A percentile compares a stretch with the other conserved stretches of the same genome.
Evolutionary conservation across 2,329 filamentous ascomycete genomes (phyloP).

Genomic region (Microsporum audouinii): DNA sequence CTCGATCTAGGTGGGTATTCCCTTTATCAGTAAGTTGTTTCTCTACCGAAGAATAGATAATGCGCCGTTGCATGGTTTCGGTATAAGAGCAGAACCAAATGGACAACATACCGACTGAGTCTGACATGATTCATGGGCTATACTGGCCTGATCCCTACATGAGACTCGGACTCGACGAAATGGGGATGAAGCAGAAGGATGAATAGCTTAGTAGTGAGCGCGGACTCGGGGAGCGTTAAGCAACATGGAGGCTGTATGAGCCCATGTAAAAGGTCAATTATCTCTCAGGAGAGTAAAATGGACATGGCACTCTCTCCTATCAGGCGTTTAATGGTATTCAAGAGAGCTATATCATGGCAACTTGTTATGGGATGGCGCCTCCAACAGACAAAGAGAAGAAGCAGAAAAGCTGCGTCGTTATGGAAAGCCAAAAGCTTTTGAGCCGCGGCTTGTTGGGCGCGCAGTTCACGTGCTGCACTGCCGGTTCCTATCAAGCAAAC

Average conservation of each 20-base stretch:
- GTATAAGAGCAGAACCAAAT: slow-evolving; percentile 90
- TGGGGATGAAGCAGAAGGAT: not conserved
- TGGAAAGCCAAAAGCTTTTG: not conserved
- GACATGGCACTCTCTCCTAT: not conserved
- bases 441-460: slow-evolving; percentile 1
- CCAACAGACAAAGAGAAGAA: not conserved
- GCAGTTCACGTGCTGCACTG: slow-evolving; percentile 3
- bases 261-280: not conserved
- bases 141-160: not conserved
- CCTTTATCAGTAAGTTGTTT: not conserved
- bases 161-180: not conserved
- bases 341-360: not conserved
- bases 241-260: not conserved
- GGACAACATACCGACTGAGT: slow-evolving; percentile 35
- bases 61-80: not conserved
- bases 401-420: not conserved
- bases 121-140: slow-evolving; percentile 29
- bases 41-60: not conserved
- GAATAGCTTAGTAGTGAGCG: not conserved
- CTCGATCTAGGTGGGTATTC: slow-evolving; percentile 56
- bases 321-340: not conserved
- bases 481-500: not conserved
- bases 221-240: not conserved
- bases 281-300: not conserved
- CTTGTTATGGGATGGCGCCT: not conserved